Base-by-base conservation (phyloP, 495 filamentous ascomycete species). In the Aspergillus haitiensis region DNA sequence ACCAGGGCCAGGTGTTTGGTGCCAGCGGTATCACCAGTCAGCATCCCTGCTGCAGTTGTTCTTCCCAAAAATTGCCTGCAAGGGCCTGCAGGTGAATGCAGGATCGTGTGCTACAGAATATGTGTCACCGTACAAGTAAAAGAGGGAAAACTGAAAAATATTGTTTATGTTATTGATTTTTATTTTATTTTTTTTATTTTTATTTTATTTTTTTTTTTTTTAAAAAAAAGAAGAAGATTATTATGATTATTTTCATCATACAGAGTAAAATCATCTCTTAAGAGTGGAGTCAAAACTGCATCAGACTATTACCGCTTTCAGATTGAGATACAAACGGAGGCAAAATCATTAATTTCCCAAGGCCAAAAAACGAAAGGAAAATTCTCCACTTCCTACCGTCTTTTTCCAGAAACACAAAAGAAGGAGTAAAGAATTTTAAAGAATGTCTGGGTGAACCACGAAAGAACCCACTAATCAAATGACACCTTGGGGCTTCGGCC, bases 371-470 rank as follows among this genome's bases (percentile, higher is more conserved):
- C 1, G 2, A 51, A 13, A 37, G 10, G 42, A 55, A 53, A 34
- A 21, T 27, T 52, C 61, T 64, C 62, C 59, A 65, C 6, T 9
- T 7, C 44, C 16, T 16, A 13, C 7, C 6, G 27, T 21, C 1
- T 47, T 47, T 47, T 47, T 47, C 44, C 44, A 47, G 44, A 59
- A 65, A 65, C 37, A 45, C 55, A 16, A 59, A 55, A 52, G 63
- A 65, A 65, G 56, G 42, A 34, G 31, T 48, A 62, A 61, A 66
- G 64, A 66, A 61, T 60, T 62, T 51, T 47, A 54, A 62, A 52
- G 56, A 56, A 60, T 18, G 34, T 35, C 52, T 48, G 36, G 55
- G 36, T 58, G 54, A 52, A 44, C 61, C 53, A 52, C 46, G 44
- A 37, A 11, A 36, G 45, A 45, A 32, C 55, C 55, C 35, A 53